These are phyloP conservation scores for Pseudocercospora cruenta DNA, from an alignment of 2,329 filamentous ascomycete species.

Conservation along the genomic window DNA sequence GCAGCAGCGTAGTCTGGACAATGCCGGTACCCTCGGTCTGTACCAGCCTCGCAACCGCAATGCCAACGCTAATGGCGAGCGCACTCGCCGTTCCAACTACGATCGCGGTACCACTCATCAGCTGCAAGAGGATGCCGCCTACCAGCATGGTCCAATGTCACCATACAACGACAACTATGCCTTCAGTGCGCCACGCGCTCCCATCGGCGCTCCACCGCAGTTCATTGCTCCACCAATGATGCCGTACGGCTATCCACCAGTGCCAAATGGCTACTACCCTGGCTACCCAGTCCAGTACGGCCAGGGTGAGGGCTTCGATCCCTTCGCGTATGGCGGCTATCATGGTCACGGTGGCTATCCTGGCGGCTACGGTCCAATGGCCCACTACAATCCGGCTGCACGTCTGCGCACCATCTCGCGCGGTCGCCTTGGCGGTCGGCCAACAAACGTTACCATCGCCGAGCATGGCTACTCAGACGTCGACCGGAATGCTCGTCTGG, in stretches of 20 bases:
- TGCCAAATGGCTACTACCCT: neutral
- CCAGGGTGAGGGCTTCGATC: conserved; percentile 4
- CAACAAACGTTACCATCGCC: conserved; percentile 24
- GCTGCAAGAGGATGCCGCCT: conserved; percentile 35
- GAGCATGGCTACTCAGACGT: conserved; percentile 9
- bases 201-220: conserved; percentile 11
- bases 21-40: conserved; percentile 82
- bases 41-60: conserved; percentile 80
- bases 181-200: conserved; percentile 10
- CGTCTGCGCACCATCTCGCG: conserved; percentile 26
- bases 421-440: conserved; percentile 28
- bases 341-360: neutral
- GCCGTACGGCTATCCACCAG: conserved; percentile 1
- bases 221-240: conserved; percentile 4
- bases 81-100: conserved; percentile 74
- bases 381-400: conserved; percentile 22
- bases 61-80: conserved; percentile 68
- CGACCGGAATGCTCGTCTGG: neutral
- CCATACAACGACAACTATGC: conserved; percentile 8
- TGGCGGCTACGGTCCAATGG: conserved; percentile 3
- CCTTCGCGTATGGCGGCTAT: neutral
- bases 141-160: conserved; percentile 8
- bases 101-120: conserved; percentile 71
- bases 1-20: conserved; percentile 83
- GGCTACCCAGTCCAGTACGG: neutral